Percentiles rank a stretch among this genome's conserved stretches.
Evolutionary conservation across 1,284 basidiomycete species (phyloP).

Genomic region (Cutaneotrichosporon cyanovorans): DNA sequence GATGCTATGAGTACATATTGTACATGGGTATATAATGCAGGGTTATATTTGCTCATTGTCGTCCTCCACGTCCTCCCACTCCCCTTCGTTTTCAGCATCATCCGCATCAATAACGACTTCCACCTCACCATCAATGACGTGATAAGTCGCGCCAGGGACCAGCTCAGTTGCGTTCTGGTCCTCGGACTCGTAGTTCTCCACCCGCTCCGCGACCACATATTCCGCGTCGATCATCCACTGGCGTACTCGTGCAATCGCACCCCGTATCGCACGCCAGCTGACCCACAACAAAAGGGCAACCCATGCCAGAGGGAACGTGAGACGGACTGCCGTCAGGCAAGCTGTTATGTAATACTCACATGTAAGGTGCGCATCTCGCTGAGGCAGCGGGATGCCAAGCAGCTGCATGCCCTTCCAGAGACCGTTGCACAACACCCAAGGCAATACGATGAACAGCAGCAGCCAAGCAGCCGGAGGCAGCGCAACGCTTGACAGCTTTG

Average conservation of each 20-base stretch:
- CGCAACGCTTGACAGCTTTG: slow-evolving; percentile 13
- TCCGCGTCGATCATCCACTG: slow-evolving; percentile 42
- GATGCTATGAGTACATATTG: too few species aligned
- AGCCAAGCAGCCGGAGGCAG: slow-evolving; percentile 17
- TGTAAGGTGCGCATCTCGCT: slow-evolving; percentile 7
- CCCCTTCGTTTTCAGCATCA: background rate
- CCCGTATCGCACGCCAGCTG: slow-evolving; percentile 2
- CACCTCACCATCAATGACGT: background rate
- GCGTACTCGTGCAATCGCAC: slow-evolving; percentile 7
- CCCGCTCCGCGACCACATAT: slow-evolving; percentile 39
- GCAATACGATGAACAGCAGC: slow-evolving; percentile 15
- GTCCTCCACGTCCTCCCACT: slow-evolving; percentile 3
- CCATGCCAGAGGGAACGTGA: slow-evolving; percentile 18
- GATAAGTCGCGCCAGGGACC: background rate
- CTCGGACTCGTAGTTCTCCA: slow-evolving; percentile 38
- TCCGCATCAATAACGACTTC: background rate
- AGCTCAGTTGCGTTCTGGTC: background rate
- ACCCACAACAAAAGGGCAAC: slow-evolving; percentile 4
- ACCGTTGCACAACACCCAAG: slow-evolving; percentile 7
- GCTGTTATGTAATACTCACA: slow-evolving; percentile 1
- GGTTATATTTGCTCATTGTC: background rate
- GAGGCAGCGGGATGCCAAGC: slow-evolving; percentile 4
- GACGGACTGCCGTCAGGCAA: slow-evolving; percentile 15
- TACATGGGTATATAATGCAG: slow-evolving; percentile 8
- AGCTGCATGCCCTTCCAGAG: background rate